Evolutionary conservation across 2,329 filamentous ascomycete genomes (phyloP), one percentile per base, ranked within the genome.

Genomic region (Lecanicillium sp.): DNA sequence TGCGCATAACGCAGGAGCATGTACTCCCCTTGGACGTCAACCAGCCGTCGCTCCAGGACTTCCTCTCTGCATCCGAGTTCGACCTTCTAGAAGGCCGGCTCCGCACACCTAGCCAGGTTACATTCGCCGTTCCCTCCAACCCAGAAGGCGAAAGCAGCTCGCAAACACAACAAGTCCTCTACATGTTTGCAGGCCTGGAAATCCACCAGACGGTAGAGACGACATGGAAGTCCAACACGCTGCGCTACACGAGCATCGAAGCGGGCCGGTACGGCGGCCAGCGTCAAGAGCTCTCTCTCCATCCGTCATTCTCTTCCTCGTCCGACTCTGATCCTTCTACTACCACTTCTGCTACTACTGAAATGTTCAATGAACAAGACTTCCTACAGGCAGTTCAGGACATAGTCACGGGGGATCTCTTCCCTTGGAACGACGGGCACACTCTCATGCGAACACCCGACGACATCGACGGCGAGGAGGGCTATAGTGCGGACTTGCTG

Each of bases 181-280:
- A 63, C 48, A 40, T 62, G 13, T 74, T 76, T 51, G 59, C 62
- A 34, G 71, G 72, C 7, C 58, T 75, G 2, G 72, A 78, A 48
- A 58, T 77, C 29, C 70, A 67, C 33, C 68, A 70, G 41, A 54
- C 59, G 17, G 54, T 68, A 33, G 57, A 66, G 9, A 54, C 65
- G 29, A 51, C 60, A 3, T 69, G 65, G 52, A 44, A 57, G 6
- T 63, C 60, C 31, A 65, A 70, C 54, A 65, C 52, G 9, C 55
- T 78, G 8, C 62, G 59, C 7, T 75, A 76, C 60, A 70, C 63
- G 15, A 67, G 62, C 48, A 62, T 75, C 44, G 67, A 76, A 43
- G 70, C 63, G 5, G 72, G 71, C 0, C 61, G 63, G 36, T 66
- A 70, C 42, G 68, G 67, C 35, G 71, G 71, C 5, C 66, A 65